A percentile compares a stretch with the other conserved stretches of the same genome.
These are phyloP conservation scores for Globisporangium spinosum DNA, from an alignment of 352 stramenopile species.

Conservation along the genomic window DNA sequence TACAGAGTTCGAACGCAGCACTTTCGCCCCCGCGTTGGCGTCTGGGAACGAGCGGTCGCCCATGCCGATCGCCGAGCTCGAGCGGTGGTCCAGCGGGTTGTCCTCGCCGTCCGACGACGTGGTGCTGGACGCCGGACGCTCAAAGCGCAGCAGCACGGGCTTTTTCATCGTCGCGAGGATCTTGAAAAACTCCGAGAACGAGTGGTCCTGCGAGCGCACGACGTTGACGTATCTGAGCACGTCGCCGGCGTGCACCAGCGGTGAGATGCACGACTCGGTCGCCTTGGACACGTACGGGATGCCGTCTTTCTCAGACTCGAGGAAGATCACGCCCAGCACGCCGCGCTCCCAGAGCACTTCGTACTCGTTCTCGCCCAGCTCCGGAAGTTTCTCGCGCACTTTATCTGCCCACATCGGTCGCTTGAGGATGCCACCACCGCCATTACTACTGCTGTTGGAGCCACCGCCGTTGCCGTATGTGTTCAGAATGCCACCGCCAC, in stretches of 20 bases:
- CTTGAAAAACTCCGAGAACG: slow-evolving; percentile 89
- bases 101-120: slow-evolving; percentile 48
- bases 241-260: slow-evolving; percentile 61
- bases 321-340: slow-evolving; percentile 84
- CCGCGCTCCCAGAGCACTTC: slow-evolving; percentile 85
- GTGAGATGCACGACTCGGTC: slow-evolving; percentile 83
- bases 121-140: slow-evolving; percentile 46
- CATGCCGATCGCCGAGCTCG: slow-evolving; percentile 33
- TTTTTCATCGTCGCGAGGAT: slow-evolving; percentile 90
- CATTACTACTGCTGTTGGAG: not conserved
- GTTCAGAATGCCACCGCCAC: slow-evolving; percentile 4
- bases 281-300: slow-evolving; percentile 86
- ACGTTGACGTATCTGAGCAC: slow-evolving; percentile 86
- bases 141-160: slow-evolving; percentile 80
- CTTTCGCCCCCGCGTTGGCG: slow-evolving; percentile 25
- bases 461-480: not conserved
- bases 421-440: slow-evolving; percentile 18
- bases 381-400: slow-evolving; percentile 73
- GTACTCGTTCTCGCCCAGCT: slow-evolving; percentile 78
- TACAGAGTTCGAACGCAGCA: slow-evolving; percentile 57
- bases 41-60: slow-evolving; percentile 29
- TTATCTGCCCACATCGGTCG: slow-evolving; percentile 73
- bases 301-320: slow-evolving; percentile 81
- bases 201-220: slow-evolving; percentile 82
- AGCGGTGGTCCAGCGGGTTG: slow-evolving; percentile 41